Base-by-base conservation (phyloP, 2,329 filamentous ascomycete genomes). In the Coniochaeta sp. region DNA sequence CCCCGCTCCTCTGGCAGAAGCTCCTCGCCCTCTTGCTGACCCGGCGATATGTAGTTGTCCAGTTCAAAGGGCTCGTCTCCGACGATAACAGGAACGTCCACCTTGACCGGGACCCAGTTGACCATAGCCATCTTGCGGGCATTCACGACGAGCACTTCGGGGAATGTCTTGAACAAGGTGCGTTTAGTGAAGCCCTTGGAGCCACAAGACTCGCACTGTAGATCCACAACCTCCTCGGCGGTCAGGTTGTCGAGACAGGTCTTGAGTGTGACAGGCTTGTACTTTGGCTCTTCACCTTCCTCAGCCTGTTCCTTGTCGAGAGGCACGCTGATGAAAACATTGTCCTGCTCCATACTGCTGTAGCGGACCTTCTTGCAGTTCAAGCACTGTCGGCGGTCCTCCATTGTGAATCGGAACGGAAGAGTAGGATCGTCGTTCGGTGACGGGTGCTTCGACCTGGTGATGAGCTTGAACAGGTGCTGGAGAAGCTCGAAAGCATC, bases 41-140 rank as follows among this genome's bases (percentile, higher is more conserved):
- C 90, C 16, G 75, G 70, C 12, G 91, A 95, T 50, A 92, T 76
- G 69, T 97, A 99, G 2, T 71, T 67, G 59, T 94, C 89, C 53
- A 99, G 73, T 16, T 83, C 71, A 55, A 96, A 85, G 0, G 85
- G 73, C 47, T 85, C 86, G 51, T 96, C 89, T 7, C 81, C 83
- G 8, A 99, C 87, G 55, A 96, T 81, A 31, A 99, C 89, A 0
- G 95, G 94, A 7, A 99, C 91, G 62, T 99, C 91, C 35, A 96
- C 84, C 70, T 99, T 99, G 51, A 92, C 90, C 1, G 94, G 94
- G 1, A 97, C 94, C 94, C 94, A 99, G 63, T 96, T 96, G 57
- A 96, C 81, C 13, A 96, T 74, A 50, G 91, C 85, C 75, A 97
- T 97, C 57, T 95, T 89, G 48, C 90, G 82, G 30, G 91, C 91